Evolutionary conservation across 371 early-diverging fungal species (phyloP), one percentile per base, ranked within the genome.

Genomic region (Dentiscutata heterogama): DNA sequence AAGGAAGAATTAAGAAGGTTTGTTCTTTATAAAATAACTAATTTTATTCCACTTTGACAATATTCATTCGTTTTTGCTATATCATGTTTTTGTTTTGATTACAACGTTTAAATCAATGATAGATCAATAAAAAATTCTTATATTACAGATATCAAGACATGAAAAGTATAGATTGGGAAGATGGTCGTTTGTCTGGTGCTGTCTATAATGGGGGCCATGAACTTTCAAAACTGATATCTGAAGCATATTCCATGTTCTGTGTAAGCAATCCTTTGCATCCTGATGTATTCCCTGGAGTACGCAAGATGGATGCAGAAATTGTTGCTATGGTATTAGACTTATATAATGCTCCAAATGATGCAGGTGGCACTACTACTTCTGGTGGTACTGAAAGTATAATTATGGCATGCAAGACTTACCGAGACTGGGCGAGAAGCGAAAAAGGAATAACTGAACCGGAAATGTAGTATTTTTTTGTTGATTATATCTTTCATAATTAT

Each of bases 361-460:
- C 46, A 46, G 94, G 94, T 84, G 95, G 95, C 53, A 92, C 92
- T 35, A 95, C 98, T 87, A 98, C 98, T 8, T 95, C 96, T 60
- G 99, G 99, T 63, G 99, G 99, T 51, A 97, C 98, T 20, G 99
- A 98, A 85, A 93, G 94, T 83, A 94, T 98, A 72, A 86, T 98
- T 50, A 97, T 98, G 97, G 95, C 97, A 14, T 93, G 95, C 87
- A 95, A 95, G 85, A 90, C 97, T 0, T 95, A 96, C 86, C 93
- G 96, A 68, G 96, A 97, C 56, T 91, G 91, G 93, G 95, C 92
- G 50, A 86, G 86, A 63, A 89, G 89, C 51, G 68, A 87, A 71
- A 92, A 94, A 71, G 96, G 96, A 10, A 93, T 98, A 67, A 92
- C 90, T 11, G 88, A 94, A 65, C 98, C 98, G 53, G 97, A 98